Conservation (phyloP, 495 filamentous ascomycete genomes). For the Aspergillus cristatus region DNA sequence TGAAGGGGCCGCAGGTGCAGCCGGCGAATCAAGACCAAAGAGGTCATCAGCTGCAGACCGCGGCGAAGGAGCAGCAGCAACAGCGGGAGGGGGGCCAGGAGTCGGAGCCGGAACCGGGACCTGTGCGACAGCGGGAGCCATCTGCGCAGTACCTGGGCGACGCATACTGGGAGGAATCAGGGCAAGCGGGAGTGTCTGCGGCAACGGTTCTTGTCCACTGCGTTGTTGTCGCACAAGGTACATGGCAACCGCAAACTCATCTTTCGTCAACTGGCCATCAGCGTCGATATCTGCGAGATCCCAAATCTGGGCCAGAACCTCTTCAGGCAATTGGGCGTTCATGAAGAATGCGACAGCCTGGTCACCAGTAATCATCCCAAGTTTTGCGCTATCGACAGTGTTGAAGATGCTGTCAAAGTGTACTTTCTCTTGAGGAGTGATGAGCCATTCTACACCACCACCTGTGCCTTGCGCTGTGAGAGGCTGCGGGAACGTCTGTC, state of each 20-base stretch:
- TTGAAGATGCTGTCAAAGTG: slow-evolving; percentile 79
- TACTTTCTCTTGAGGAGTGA: slow-evolving; percentile 72
- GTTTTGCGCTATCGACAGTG: slow-evolving; percentile 67
- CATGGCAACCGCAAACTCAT: slow-evolving; percentile 98
- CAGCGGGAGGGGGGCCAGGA: slow-evolving; percentile 42
- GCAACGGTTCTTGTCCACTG: slow-evolving; percentile 58
- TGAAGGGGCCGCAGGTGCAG: slow-evolving; percentile 41
- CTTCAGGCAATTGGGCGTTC: slow-evolving; percentile 82
- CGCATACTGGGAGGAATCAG: slow-evolving; percentile 88
- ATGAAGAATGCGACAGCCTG: slow-evolving; percentile 94
- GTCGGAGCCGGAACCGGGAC: slow-evolving; percentile 22
- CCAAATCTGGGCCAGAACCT: slow-evolving; percentile 92
- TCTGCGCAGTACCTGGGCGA: slow-evolving; percentile 41
- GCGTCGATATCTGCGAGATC: slow-evolving; percentile 92
- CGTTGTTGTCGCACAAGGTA: slow-evolving; percentile 87
- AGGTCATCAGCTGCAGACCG: slow-evolving; percentile 84
- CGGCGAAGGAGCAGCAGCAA: slow-evolving; percentile 26
- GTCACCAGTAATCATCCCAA: slow-evolving; percentile 80
- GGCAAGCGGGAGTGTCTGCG: slow-evolving; percentile 64
- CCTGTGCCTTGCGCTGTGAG: slow-evolving; percentile 56
- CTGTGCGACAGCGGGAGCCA: slow-evolving; percentile 43
- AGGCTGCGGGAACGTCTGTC: slow-evolving; percentile 46
- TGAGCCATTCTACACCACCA: slow-evolving; percentile 65
- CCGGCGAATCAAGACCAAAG: slow-evolving; percentile 70
- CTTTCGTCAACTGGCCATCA: slow-evolving; percentile 70